Conservation (phyloP, 345 rosid genomes). For the Hypericum perforatum region DNA sequence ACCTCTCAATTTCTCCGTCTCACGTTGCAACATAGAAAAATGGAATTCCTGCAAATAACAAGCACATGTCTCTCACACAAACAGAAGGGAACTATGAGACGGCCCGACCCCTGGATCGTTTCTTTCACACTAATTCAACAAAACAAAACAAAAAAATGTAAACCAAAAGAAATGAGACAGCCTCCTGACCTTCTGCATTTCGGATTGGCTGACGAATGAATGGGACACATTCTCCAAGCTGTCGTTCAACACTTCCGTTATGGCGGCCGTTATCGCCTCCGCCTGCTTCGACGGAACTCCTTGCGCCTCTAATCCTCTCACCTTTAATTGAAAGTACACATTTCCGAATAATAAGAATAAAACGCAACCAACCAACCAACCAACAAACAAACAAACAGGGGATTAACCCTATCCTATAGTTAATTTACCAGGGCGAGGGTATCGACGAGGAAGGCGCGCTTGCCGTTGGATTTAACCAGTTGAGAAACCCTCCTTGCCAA, state of each 20-base stretch:
- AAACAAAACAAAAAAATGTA: too few species aligned
- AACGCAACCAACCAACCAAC: not conserved
- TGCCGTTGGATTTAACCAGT: constrained; percentile 49
- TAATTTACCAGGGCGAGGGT: constrained; percentile 92
- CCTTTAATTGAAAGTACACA: constrained; percentile 31
- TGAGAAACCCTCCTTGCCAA: constrained; percentile 39
- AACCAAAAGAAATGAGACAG: too few species aligned
- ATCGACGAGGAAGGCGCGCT: constrained; percentile 82
- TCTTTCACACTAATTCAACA: too few species aligned
- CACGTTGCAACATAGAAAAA: too few species aligned
- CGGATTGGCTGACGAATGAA: constrained; percentile 67
- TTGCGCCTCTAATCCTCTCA: constrained; percentile 76
- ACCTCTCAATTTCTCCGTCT: too few species aligned
- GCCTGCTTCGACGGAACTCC: constrained; percentile 92
- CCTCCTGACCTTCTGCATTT: constrained; percentile 70
- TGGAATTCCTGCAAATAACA: too few species aligned
- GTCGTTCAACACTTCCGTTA: constrained; percentile 77
- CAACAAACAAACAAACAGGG: not conserved
- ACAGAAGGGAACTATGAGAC: too few species aligned
- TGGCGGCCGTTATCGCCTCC: constrained; percentile 79
- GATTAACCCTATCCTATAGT: too few species aligned
- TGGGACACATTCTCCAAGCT: constrained; percentile 84
- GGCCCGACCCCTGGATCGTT: too few species aligned
- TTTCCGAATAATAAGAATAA: too few species aligned
- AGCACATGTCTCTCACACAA: too few species aligned